Evolutionary conservation across 1,284 basidiomycete species (phyloP).

Genomic region (Exobasidium rhododendri): DNA sequence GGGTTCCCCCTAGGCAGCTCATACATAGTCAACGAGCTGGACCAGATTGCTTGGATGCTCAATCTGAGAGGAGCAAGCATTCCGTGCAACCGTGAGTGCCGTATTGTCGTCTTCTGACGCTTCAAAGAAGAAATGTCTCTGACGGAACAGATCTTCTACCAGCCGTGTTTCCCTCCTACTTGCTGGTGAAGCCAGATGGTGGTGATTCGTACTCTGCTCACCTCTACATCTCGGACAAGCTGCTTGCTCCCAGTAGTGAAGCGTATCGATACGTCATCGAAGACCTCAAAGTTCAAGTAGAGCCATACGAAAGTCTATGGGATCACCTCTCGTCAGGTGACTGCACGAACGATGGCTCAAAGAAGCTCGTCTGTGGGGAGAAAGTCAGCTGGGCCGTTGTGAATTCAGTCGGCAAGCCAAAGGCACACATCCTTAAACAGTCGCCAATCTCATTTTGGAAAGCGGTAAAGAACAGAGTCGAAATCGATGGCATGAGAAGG

Average conservation of each 20-base stretch:
- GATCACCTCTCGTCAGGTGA: conserved; percentile 19
- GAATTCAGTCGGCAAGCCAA: conserved; percentile 31
- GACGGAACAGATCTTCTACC: too few relatives aligned
- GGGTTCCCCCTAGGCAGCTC: conserved; percentile 4
- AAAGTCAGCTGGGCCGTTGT: conserved; percentile 40
- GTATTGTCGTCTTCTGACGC: background rate
- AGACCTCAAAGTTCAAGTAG: conserved; percentile 24
- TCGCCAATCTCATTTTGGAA: conserved; percentile 42
- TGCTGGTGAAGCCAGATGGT: conserved; percentile 22
- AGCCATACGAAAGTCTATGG: conserved; percentile 33
- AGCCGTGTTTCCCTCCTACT: conserved; percentile 45
- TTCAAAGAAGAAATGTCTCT: conserved; percentile 3
- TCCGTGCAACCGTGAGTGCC: conserved; percentile 32
- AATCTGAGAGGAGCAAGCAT: conserved; percentile 49
- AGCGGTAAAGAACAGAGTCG: conserved; percentile 44
- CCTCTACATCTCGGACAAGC: conserved; percentile 35
- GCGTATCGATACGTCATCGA: conserved; percentile 26
- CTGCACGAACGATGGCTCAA: conserved; percentile 16
- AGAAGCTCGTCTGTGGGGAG: conserved; percentile 34
- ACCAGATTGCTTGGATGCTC: conserved; percentile 50
- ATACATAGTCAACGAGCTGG: conserved; percentile 42
- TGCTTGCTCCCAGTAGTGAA: conserved; percentile 20
- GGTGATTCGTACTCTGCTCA: conserved; percentile 18
- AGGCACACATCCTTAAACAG: background rate
- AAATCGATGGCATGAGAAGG: conserved; percentile 40